Base-by-base conservation (phyloP, 2,329 filamentous ascomycete species). In the Zasmidium angulare region DNA sequence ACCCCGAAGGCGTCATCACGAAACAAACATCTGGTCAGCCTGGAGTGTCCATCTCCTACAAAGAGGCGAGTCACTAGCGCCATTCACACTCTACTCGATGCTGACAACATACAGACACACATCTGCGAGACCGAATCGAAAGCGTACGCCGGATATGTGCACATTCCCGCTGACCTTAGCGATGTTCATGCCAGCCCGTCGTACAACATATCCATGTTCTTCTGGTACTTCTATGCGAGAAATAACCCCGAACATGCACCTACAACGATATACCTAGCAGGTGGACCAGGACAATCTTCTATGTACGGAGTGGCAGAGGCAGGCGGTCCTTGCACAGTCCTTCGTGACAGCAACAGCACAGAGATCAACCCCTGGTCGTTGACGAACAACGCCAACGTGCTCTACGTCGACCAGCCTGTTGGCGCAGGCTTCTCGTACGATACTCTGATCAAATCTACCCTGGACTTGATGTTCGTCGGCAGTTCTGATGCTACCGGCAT, bases 151-250 rank as follows among this genome's bases (percentile, higher is more conserved):
- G 83, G 83, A 40, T 85, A 84, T 61, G 78, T 85, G n/a, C 77
- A 84, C 68, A 73, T 85, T 2, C 81, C 81, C 1, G 75, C 77
- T 22, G 72, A 73, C 17, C 51, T 68, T 9, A 22, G 50, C 19
- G 66, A 64, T 24, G 31, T 61, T 7, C 58, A 63, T 49, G 53
- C 52, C 2, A 47, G 24, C 14, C 57, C 60, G 11, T 56, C 60
- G 7, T 72, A 71, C 62, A 67, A 68, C 53, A 63, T 66, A 3
- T 68, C 65, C 66, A 87, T 82, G 50, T 88, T 86, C 72, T 88
- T 88, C 74, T 86, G 84, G 83, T 87, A 86, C 67, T 83, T 87
- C 65, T 83, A 86, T 66, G 77, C 85, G 4, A 77, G 83, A 9
- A 76, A 82, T 3, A 75, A 79, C 64, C 77, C 84, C 1, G 63